Base-by-base conservation (phyloP, 2,329 filamentous ascomycete species). In the Ophiostoma ips region DNA sequence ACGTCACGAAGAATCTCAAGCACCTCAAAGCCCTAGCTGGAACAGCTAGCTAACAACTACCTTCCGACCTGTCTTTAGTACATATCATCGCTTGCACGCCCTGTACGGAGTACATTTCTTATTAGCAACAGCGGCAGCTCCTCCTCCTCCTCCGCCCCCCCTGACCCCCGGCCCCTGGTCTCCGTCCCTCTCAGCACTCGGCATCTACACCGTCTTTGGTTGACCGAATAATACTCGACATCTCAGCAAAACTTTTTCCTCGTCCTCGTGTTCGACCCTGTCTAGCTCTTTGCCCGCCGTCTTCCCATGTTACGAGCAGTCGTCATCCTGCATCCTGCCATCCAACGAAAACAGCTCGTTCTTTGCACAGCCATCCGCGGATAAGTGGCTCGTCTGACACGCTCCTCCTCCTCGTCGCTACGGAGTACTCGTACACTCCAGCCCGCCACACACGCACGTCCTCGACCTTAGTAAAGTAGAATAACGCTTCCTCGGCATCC, bases 321-420 rank as follows among this genome's bases (percentile, higher is more conserved):
- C 51, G 51, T 52, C 51, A 52, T 40, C 47, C 30, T 50, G 51
- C 47, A 49, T 52, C 41, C 31, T 46, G 16, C 43, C 16, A 45
- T 33, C 47, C 50, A 52, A 46, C 50, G 34, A 43, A 35, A 47
- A 5, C 37, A 18, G 15, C 33, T 37, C 30, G 38, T 30, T 30
- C 18, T 50, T 52, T 52, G 47, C 50, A 52, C 50, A 52, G 50
- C 50, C 50, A 40, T 49, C 30, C 33, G 40, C 46, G 46, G 19
- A 46, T 34, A 38, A 40, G 38, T 49, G 18, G 38, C 46, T 40
- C 21, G 45, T 21, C 40, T n/a, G 38, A 28, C 13, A 30, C 21
- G 13, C 16, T 41, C 24, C 5, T 28, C 24, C n/a, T n/a, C n/a
- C n/a, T n/a, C 8, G 40, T 43, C 40, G 40, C 40, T 43, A 24